These are phyloP conservation scores for Bassia scoparia DNA, from an alignment of 148 eudicot genomes.

Conservation along the genomic window DNA sequence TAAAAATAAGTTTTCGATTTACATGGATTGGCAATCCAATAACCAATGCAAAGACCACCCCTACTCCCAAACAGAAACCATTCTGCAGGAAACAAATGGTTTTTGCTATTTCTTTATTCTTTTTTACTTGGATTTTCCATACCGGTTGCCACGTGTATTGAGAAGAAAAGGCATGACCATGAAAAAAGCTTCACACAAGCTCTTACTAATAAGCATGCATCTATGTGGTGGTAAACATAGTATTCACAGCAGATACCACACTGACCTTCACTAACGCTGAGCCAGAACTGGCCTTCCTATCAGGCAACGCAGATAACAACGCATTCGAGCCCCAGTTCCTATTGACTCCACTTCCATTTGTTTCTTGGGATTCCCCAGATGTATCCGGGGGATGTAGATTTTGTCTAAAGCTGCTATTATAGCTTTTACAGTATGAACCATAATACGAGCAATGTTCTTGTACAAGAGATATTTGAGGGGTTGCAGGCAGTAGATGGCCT, in stretches of 20 bases:
- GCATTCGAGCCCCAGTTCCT: constrained; percentile 30
- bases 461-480: constrained; percentile 82
- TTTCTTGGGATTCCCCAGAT: constrained; percentile 35
- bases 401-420: constrained; percentile 41
- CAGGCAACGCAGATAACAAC: constrained; percentile 27
- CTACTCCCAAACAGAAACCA: too few relatives aligned
- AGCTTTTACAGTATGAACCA: constrained; percentile 66
- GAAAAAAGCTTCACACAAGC: too few relatives aligned
- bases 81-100: too few relatives aligned
- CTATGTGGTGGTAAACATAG: neutral
- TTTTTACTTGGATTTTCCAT: too few relatives aligned
- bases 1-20: too few relatives aligned
- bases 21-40: too few relatives aligned
- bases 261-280: constrained; percentile 78
- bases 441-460: constrained; percentile 76
- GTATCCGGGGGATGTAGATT: constrained; percentile 35
- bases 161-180: too few relatives aligned
- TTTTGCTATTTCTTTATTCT: too few relatives aligned
- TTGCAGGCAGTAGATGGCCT: constrained; percentile 86
- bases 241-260: neutral
- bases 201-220: too few relatives aligned
- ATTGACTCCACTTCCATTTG: constrained; percentile 40
- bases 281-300: constrained; percentile 34
- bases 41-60: too few relatives aligned
- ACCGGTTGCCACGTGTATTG: too few relatives aligned